Percentiles rank a stretch among this genome's conserved stretches.
Conservation (phyloP, 139 green algal genomes). For the Haematococcus sp. region DNA sequence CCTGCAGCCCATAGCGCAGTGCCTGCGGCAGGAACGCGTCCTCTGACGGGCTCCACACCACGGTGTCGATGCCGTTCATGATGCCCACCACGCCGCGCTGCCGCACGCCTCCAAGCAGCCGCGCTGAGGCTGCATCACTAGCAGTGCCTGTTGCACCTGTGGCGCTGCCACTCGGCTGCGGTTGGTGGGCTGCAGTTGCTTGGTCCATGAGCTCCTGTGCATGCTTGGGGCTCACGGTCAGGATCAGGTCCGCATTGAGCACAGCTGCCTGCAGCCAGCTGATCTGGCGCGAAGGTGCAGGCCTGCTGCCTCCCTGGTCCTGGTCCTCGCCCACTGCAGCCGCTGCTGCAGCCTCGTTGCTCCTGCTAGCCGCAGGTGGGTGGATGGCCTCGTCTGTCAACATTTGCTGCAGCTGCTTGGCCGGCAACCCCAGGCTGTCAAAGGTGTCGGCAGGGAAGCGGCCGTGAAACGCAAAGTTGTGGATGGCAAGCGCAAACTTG, state of each 20-base stretch:
- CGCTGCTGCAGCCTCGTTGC: not conserved
- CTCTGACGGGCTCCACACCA: constrained; percentile 45
- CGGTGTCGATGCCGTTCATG: constrained; percentile 73
- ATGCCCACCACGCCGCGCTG: constrained; percentile 46
- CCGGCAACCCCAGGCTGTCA: constrained; percentile 30
- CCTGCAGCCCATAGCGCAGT: constrained; percentile 42
- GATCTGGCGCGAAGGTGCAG: constrained; percentile 18
- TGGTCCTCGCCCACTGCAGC: not conserved
- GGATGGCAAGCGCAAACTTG: constrained; percentile 44
- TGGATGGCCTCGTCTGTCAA: too few species aligned
- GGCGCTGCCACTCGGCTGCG: too few species aligned
- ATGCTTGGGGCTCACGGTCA: constrained; percentile 82
- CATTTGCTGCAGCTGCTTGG: constrained; percentile 13
- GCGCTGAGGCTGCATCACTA: not conserved
- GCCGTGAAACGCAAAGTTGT: constrained; percentile 59
- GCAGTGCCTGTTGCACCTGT: not conserved
- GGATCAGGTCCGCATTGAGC: constrained; percentile 39
- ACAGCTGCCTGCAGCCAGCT: constrained; percentile 76
- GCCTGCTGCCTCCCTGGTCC: not conserved
- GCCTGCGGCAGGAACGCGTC: constrained; percentile 56
- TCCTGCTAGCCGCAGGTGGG: constrained; percentile 13
- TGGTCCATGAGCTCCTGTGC: constrained; percentile 57
- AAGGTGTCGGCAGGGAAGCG: constrained; percentile 32
- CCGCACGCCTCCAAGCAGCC: constrained; percentile 2
- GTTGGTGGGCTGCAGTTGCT: constrained; percentile 8